Percentiles rank a stretch among this genome's conserved stretches.
Conservation (phyloP, 1,139 yeast genomes). For the Kurtzmaniella quercitrusa region DNA sequence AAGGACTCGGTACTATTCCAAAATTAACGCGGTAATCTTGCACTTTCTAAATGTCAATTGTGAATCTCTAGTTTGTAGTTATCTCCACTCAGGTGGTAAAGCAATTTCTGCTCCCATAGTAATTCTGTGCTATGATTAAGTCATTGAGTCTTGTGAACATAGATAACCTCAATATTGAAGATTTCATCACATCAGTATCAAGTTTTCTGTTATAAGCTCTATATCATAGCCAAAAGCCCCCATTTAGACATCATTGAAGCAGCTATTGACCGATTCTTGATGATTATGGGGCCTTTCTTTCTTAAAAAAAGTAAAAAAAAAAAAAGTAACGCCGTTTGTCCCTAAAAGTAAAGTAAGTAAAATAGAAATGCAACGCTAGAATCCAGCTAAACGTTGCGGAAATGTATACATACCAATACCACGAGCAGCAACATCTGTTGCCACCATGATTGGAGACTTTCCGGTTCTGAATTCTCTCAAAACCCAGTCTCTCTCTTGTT, state of each 20-base stretch:
- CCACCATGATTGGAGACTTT: constrained; percentile 95
- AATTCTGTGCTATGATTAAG: background rate
- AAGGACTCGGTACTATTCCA: background rate
- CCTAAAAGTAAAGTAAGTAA: constrained; percentile 6
- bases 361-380: constrained; percentile 7
- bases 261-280: no score
- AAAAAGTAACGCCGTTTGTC: constrained; percentile 3
- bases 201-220: background rate
- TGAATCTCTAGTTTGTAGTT: background rate
- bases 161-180: background rate
- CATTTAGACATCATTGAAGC: no score
- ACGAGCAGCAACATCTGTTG: constrained; percentile 99
- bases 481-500: constrained; percentile 98
- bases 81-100: background rate
- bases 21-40: constrained; percentile 1
- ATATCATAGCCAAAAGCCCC: background rate
- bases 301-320: no score
- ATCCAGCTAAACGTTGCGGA: constrained; percentile 7
- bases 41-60: constrained; percentile 1
- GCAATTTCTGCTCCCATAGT: background rate
- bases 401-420: constrained; percentile 90
- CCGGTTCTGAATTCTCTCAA: constrained; percentile 88
- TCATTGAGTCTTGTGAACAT: background rate
- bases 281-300: no score
- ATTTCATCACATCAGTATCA: no score